Base-by-base conservation (phyloP, 1,284 basidiomycete species). In the Dichomitus squalens region DNA sequence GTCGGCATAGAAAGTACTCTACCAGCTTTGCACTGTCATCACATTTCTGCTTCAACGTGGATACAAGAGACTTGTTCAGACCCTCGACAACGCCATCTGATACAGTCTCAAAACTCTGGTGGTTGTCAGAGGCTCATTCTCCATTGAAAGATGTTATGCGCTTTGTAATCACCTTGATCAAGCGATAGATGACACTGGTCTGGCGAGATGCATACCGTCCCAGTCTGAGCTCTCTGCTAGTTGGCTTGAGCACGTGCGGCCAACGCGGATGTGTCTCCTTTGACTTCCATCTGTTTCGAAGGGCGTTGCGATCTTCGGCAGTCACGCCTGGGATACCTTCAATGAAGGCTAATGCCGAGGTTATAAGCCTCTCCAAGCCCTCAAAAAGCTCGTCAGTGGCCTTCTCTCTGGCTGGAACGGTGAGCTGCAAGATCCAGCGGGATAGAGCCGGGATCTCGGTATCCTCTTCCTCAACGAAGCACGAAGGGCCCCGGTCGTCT, bases 401-500 rank as follows among this genome's bases (percentile, higher is more conserved):
- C 38, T 36, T 43, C 23, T 55, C 47, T n/a, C 40, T 16, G 6
- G 38, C 38, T 4, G 53, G 47, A 9, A 43, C 29, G 9, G 53
- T 55, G n/a, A 55, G 16, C 3, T 39, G 8, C 11, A 34, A 21
- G 33, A 49, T 49, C 53, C 53, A 49, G n/a, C 23, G 31, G 9
- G 31, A 31, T 27, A 55, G 40, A 4, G 36, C 53, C 4, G 53
- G 53, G n/a, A 55, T 55, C 2, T 34, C 31, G 2, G 53, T 55
- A 7, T 49, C 39, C 21, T 36, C 47, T 4, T 16, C 35, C 4
- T 49, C 6, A 14, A 34, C 16, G 9, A 49, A 49, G 47, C 47
- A 49, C 12, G 12, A 7, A 3, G 33, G 41, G 16, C 16, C 7
- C 7, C 12, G 9, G 11, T 44, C 25, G 16, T 9, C 41, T 9